These are phyloP conservation scores for Nannizziopsis arthrosporioides DNA, from an alignment of 2,329 filamentous ascomycete genomes.

Conservation along the genomic window DNA sequence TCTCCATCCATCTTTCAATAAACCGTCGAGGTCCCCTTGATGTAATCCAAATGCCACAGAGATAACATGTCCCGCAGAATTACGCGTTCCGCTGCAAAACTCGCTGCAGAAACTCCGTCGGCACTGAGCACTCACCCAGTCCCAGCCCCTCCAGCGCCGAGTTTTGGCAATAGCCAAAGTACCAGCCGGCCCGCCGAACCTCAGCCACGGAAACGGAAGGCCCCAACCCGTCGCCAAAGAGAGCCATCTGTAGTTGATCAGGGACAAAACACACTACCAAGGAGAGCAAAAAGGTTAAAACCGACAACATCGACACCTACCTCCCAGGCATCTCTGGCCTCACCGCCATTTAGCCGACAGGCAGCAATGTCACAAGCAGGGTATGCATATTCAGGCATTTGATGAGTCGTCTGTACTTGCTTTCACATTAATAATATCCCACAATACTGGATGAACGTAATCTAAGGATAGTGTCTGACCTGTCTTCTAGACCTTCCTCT, in stretches of 20 bases:
- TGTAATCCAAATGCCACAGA: neutral
- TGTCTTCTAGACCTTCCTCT: slow-evolving; percentile 44
- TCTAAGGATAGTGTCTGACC: slow-evolving; percentile 1
- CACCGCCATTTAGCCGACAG: slow-evolving; percentile 34
- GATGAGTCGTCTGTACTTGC: neutral
- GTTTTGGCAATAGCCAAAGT: slow-evolving; percentile 21
- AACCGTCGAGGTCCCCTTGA: neutral
- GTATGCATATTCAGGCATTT: slow-evolving; percentile 21
- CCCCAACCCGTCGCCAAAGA: slow-evolving; percentile 38
- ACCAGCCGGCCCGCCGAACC: slow-evolving; percentile 34
- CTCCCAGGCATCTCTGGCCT: slow-evolving; percentile 31
- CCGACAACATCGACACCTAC: slow-evolving; percentile 40
- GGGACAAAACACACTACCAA: slow-evolving; percentile 24
- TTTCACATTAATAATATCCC: neutral
- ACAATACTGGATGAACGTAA: neutral
- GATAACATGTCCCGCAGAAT: slow-evolving; percentile 79
- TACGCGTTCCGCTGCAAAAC: slow-evolving; percentile 86
- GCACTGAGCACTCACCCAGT: slow-evolving; percentile 34
- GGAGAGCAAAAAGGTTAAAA: slow-evolving; percentile 62
- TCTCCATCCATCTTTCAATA: slow-evolving; percentile 2
- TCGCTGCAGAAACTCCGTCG: slow-evolving; percentile 50
- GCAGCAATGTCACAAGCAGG: slow-evolving; percentile 34
- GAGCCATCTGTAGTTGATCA: slow-evolving; percentile 18
- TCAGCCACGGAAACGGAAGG: slow-evolving; percentile 65
- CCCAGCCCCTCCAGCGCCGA: slow-evolving; percentile 16